These are phyloP conservation scores for Cryphonectria radicalis DNA, from an alignment of 2,329 filamentous ascomycete genomes.

Conservation along the genomic window DNA sequence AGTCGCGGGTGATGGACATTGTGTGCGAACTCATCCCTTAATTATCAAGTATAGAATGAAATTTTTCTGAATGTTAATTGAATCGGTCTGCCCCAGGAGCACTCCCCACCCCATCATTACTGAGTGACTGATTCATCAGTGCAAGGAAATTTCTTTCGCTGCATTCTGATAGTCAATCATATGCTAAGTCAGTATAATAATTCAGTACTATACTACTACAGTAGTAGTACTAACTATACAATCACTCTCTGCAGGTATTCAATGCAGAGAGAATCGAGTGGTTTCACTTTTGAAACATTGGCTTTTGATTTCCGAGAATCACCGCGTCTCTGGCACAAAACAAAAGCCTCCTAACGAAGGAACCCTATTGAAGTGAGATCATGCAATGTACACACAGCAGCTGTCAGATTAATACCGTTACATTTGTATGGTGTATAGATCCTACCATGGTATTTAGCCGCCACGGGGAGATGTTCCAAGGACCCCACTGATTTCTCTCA, in stretches of 20 bases:
- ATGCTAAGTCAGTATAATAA: not conserved
- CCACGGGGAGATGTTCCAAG: slow-evolving; percentile 1
- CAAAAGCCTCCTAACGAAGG: not conserved
- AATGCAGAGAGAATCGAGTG: not conserved
- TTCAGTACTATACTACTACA: not conserved
- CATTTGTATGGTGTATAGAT: not conserved
- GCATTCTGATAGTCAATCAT: not conserved
- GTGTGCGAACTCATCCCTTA: too few relatives aligned
- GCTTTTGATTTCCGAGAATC: not conserved
- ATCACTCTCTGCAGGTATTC: not conserved
- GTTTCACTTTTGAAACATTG: not conserved
- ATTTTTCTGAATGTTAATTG: too few relatives aligned
- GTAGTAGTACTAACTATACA: not conserved
- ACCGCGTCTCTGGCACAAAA: not conserved
- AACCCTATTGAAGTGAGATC: not conserved
- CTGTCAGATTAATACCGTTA: not conserved
- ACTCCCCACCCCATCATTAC: too few relatives aligned
- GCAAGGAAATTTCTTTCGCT: too few relatives aligned
- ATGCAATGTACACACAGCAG: not conserved
- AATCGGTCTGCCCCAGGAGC: too few relatives aligned
- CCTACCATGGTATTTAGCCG: slow-evolving; percentile 8
- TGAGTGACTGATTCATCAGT: not conserved
- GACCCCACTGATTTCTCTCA: slow-evolving; percentile 3
- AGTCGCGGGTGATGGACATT: not conserved
- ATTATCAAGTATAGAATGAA: too few relatives aligned